Conservation (phyloP, 805 yeast genomes). For the Candida pseudofarinosa region DNA sequence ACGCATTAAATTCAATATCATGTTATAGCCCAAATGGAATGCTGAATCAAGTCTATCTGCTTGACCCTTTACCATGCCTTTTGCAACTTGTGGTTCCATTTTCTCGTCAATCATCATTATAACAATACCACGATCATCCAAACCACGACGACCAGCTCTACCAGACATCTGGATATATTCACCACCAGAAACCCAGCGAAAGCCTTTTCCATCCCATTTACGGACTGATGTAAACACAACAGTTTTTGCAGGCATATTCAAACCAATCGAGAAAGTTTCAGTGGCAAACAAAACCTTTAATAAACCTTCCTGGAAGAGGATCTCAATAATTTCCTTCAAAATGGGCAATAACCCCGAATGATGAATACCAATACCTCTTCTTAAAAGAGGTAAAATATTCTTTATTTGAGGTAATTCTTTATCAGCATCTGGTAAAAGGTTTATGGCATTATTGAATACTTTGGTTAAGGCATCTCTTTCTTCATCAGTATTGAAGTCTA, state of each 20-base stretch:
- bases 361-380: slow-evolving; percentile 97
- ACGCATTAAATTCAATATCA: slow-evolving; percentile 92
- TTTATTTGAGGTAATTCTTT: slow-evolving; percentile 92
- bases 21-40: slow-evolving; percentile 94
- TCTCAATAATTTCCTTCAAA: slow-evolving; percentile 90
- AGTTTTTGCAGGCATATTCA: slow-evolving; percentile 99
- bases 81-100: slow-evolving; percentile 99
- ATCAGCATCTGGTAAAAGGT: slow-evolving; percentile 83
- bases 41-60: slow-evolving; percentile 98
- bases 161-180: slow-evolving; percentile 99
- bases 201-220: slow-evolving; percentile 96
- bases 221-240: slow-evolving; percentile 97
- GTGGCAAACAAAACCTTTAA: slow-evolving; percentile 94
- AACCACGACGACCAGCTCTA: slow-evolving; percentile 99
- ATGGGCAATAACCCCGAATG: slow-evolving; percentile 95
- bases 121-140: slow-evolving; percentile 98
- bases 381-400: slow-evolving; percentile 80
- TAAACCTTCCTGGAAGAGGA: slow-evolving; percentile 94
- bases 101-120: slow-evolving; percentile 99
- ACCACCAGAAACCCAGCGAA: slow-evolving; percentile 99
- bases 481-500: slow-evolving; percentile 90
- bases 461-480: slow-evolving; percentile 89
- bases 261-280: slow-evolving; percentile 96
- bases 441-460: slow-evolving; percentile 87
- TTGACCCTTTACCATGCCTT: slow-evolving; percentile 99